These are phyloP conservation scores for Oryza glumipatula DNA, from an alignment of 176 grass and related monocot genomes.

Conservation along the genomic window DNA sequence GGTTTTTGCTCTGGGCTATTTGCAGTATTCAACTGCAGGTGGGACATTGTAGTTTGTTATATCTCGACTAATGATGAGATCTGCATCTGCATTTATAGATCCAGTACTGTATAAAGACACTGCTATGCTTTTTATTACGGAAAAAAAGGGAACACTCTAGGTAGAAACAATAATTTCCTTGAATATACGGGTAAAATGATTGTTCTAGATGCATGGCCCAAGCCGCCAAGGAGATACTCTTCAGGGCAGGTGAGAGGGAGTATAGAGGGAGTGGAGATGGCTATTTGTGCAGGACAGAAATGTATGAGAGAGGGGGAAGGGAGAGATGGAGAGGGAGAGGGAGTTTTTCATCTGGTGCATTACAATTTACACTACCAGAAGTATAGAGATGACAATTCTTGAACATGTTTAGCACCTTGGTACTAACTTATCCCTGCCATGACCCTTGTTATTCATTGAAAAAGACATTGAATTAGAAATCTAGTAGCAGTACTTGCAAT, in stretches of 20 bases:
- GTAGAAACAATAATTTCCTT: constrained; percentile 30
- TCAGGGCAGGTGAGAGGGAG: neutral
- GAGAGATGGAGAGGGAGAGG: no score
- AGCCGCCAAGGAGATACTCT: neutral
- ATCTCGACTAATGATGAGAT: constrained; percentile 13
- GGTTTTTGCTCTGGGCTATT: constrained; percentile 97
- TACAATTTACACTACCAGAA: constrained; percentile 1
- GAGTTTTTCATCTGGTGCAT: constrained; percentile 11
- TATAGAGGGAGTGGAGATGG: neutral
- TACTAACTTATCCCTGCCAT: neutral
- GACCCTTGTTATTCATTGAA: neutral
- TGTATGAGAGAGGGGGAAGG: neutral
- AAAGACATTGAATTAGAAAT: constrained; percentile 7
- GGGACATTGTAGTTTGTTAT: constrained; percentile 14
- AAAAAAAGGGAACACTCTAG: neutral
- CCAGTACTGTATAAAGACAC: neutral
- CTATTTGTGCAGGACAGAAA: neutral
- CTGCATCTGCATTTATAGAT: constrained; percentile 13
- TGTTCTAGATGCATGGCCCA: neutral
- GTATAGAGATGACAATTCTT: constrained; percentile 2
- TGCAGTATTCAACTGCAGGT: constrained; percentile 98
- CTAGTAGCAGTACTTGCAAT: constrained; percentile 8
- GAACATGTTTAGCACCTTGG: neutral
- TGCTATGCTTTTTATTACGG: constrained; percentile 5
- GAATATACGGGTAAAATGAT: constrained; percentile 12